Conservation (phyloP, 129 eudicot species). For the Chrysanthemum makinoi region DNA sequence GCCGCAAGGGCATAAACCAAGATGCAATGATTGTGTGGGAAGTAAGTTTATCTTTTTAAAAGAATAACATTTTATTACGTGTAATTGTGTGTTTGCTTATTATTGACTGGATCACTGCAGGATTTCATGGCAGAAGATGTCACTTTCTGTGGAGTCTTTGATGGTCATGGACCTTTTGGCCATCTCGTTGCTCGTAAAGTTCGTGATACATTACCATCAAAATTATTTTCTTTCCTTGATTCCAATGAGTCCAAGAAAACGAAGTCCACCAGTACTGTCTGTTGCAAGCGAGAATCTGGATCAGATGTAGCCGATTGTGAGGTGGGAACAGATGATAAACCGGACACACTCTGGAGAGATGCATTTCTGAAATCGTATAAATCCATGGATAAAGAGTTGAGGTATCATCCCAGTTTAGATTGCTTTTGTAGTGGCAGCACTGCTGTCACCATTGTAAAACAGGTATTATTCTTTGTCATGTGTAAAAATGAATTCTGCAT, state of each 20-base stretch:
- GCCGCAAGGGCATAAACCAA: slow-evolving; percentile 92
- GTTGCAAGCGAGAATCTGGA: slow-evolving; percentile 57
- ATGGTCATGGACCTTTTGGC: slow-evolving; percentile 97
- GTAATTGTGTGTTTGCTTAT: background rate
- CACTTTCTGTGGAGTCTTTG: slow-evolving; percentile 89
- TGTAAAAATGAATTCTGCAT: slow-evolving; percentile 5
- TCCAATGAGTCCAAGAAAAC: slow-evolving; percentile 59
- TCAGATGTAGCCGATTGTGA: slow-evolving; percentile 58
- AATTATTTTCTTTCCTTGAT: slow-evolving; percentile 60
- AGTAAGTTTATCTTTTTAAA: slow-evolving; percentile 42
- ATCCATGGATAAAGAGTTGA: slow-evolving; percentile 91
- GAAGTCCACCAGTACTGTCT: slow-evolving; percentile 42
- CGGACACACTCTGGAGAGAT: slow-evolving; percentile 68
- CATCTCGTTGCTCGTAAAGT: slow-evolving; percentile 95
- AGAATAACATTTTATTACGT: background rate
- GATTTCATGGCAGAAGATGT: slow-evolving; percentile 88
- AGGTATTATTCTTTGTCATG: slow-evolving; percentile 42
- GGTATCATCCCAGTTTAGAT: slow-evolving; percentile 86
- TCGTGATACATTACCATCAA: slow-evolving; percentile 78
- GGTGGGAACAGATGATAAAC: slow-evolving; percentile 52
- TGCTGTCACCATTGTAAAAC: slow-evolving; percentile 83
- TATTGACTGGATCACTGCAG: slow-evolving; percentile 36
- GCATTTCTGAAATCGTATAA: slow-evolving; percentile 83
- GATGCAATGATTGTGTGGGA: slow-evolving; percentile 99
- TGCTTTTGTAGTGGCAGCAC: slow-evolving; percentile 99